Evolutionary conservation across 2,329 filamentous ascomycete genomes (phyloP).

Genomic region (Tolypocladium ovalisporum): DNA sequence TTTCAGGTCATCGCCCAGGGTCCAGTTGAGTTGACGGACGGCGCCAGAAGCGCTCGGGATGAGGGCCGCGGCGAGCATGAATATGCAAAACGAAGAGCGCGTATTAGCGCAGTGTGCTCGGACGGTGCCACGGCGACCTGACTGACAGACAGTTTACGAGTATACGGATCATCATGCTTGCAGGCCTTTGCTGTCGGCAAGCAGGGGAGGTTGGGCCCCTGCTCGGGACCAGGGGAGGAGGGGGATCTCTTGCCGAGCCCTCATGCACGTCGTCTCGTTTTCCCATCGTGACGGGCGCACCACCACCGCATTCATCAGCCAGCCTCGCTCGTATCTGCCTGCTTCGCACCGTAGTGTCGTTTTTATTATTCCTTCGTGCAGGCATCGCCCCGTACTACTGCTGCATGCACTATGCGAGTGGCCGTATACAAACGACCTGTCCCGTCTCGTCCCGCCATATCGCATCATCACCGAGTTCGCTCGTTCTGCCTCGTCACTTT

Average conservation of each 20-base stretch:
- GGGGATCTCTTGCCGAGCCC: background rate
- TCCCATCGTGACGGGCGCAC: background rate
- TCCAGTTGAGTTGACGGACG: background rate
- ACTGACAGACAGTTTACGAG: background rate
- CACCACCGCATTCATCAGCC: background rate
- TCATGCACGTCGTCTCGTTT: background rate
- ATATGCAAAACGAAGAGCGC: too few relatives aligned
- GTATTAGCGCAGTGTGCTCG: background rate
- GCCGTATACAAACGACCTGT: background rate
- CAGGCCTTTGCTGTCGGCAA: background rate
- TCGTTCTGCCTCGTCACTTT: background rate
- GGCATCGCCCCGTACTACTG: background rate
- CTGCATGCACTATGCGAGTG: background rate
- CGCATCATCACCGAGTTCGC: background rate
- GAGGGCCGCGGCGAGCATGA: background rate
- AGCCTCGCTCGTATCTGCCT: background rate
- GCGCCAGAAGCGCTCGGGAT: background rate
- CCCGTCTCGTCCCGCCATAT: background rate
- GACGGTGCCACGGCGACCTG: background rate
- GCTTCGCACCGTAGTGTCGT: background rate
- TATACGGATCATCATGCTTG: background rate
- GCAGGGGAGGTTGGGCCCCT: background rate
- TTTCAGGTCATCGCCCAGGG: background rate
- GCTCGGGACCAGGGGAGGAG: too few relatives aligned
- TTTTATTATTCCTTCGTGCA: background rate